Percentiles rank a stretch among this genome's conserved stretches.
Conservation (phyloP, 192 early-diverging fungal species). For the Tieghemiomyces parasiticus region DNA sequence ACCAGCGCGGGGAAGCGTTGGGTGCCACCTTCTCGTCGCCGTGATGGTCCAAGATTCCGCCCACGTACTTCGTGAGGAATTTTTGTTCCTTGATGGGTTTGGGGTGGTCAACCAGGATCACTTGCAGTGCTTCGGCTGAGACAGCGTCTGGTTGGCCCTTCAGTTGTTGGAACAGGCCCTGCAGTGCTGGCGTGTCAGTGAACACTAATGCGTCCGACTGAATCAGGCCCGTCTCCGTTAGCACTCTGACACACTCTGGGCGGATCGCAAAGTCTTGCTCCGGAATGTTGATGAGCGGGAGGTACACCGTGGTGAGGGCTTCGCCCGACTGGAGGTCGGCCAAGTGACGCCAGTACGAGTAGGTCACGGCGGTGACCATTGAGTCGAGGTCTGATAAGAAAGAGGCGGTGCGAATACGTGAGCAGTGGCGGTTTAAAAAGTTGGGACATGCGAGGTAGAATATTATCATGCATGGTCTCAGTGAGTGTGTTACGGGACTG, state of each 20-base stretch:
- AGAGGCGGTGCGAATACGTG: not conserved
- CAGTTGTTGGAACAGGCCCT: not conserved
- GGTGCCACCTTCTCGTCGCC: constrained; percentile 19
- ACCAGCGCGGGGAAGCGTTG: constrained; percentile 12
- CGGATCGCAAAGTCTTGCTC: constrained; percentile 20
- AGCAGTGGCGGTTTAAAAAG: not conserved
- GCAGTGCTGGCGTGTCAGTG: constrained; percentile 20
- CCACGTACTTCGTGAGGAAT: constrained; percentile 19
- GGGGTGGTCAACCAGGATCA: constrained; percentile 22
- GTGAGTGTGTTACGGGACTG: not conserved
- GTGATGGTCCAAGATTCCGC: constrained; percentile 29
- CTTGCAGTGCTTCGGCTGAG: constrained; percentile 14
- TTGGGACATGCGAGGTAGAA: not conserved
- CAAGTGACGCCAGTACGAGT: constrained; percentile 19
- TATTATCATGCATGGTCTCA: not conserved
- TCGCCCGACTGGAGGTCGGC: not conserved
- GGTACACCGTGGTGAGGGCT: not conserved
- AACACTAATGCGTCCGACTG: constrained; percentile 17
- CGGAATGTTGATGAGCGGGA: constrained; percentile 25
- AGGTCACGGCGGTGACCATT: constrained; percentile 23
- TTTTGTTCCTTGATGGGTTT: constrained; percentile 19
- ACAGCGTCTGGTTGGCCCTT: not conserved
- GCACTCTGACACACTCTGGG: constrained; percentile 17
- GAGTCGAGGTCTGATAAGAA: constrained; percentile 22
- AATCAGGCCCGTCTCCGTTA: constrained; percentile 10